Percentiles rank a stretch among this genome's conserved stretches.
These are phyloP conservation scores for Xylaria sp. DNA, from an alignment of 2,329 filamentous ascomycete genomes.

Conservation along the genomic window DNA sequence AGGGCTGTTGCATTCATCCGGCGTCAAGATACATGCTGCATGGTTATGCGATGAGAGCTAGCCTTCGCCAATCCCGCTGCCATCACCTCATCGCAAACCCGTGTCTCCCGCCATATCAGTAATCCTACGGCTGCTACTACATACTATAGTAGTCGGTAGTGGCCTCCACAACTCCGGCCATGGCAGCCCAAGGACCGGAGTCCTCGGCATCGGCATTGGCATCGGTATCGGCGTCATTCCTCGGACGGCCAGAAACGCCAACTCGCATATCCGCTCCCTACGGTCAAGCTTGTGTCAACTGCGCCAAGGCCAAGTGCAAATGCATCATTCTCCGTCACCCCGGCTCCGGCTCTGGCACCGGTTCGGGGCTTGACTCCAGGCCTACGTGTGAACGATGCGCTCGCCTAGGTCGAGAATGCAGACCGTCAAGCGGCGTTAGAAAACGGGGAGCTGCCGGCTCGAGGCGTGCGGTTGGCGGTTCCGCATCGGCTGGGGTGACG, in stretches of 20 bases:
- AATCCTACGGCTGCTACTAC: not conserved
- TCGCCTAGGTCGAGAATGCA: conserved; percentile 55
- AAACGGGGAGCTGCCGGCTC: conserved; percentile 42
- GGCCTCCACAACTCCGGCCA: conserved; percentile 12
- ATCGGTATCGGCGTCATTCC: conserved; percentile 4
- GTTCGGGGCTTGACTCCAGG: conserved; percentile 18
- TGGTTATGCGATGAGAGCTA: conserved; percentile 11
- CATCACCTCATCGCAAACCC: conserved; percentile 27
- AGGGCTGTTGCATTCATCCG: not conserved
- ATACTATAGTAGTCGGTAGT: not conserved
- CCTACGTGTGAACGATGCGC: conserved; percentile 54
- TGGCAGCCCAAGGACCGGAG: conserved; percentile 18
- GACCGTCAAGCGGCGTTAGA: conserved; percentile 52
- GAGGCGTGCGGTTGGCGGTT: conserved; percentile 14
- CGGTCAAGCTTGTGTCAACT: conserved; percentile 56
- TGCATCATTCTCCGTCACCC: conserved; percentile 52
- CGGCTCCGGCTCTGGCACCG: conserved; percentile 20
- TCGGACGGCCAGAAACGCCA: conserved; percentile 22
- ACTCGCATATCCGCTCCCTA: conserved; percentile 51
- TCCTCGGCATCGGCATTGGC: conserved; percentile 23
- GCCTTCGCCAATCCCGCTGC: conserved; percentile 32
- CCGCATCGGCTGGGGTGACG: conserved; percentile 14
- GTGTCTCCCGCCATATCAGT: not conserved
- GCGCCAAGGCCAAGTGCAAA: conserved; percentile 58
- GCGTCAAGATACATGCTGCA: not conserved